Base-by-base conservation (phyloP, 2,329 filamentous ascomycete species). In the Cladosporium colombiae region DNA sequence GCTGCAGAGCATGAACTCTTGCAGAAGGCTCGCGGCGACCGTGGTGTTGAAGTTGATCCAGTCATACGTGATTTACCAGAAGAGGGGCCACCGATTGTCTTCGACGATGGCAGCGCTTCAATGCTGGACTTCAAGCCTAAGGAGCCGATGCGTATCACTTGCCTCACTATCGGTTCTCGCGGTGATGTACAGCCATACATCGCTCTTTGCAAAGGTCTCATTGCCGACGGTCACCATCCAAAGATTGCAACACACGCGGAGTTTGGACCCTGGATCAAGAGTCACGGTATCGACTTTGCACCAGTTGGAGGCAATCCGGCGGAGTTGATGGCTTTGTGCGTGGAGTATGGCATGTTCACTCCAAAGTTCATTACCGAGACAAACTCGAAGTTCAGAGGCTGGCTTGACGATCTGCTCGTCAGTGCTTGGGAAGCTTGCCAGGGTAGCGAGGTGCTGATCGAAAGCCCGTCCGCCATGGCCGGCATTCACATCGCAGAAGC, bases 181-280 rank as follows among this genome's bases (percentile, higher is more conserved):
- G 95, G 95, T 27, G 95, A 99, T 75, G 94, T 99, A 4, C 95
- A 99, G 76, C 95, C 95, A 0, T 99, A 98, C 76, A 98, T 99
- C 76, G 93, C 95, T 0, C 83, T 99, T 0, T 97, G 95, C 81
- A 97, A 97, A 75, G 92, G 91, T 0, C 81, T 99, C 1, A 78
- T 96, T 50, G 91, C 89, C 0, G 93, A 99, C 71, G 95, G 95
- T 0, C 95, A 99, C 78, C 87, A 85, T 68, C 86, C 91, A 18
- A 89, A 87, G 68, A 99, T 99, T 72, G 95, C 94, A 13, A 98
- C 95, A 0, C 95, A 99, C 76, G 84, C 83, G 27, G 94, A 98
- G 77, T 99, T 99, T 73, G 89, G 91, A 72, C 85, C 83, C 16
- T 99, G 94, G 93, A 87, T 99, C 53, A 87, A 92, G 75, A 87